Base-by-base conservation (phyloP, 1,284 basidiomycete species). In the Apiotrichum laibachii region DNA sequence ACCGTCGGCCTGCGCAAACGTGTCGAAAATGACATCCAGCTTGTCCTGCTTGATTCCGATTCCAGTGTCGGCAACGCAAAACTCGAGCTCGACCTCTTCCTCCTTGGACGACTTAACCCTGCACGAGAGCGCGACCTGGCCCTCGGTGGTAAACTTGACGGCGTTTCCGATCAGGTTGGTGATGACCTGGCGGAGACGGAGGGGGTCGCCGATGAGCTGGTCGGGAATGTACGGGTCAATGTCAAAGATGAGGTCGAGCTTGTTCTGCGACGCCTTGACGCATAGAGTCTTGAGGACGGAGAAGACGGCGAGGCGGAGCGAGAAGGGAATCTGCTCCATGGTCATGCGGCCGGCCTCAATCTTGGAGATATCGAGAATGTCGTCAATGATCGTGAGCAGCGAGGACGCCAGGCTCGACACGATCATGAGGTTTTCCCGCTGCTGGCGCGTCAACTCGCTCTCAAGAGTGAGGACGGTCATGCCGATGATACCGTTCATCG, bases 41-140 rank as follows among this genome's bases (percentile, higher is more conserved):
- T 99, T 99, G 79, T 99, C 96, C 77, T 94, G 93, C 68, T 96
- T 94, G 78, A 99, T 99, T 62, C 96, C 96, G 71, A 99, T 99
- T 65, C 96, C 96, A 1, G 94, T 97, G 76, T 99, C 96, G 54
- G 88, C 88, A 15, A 99, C 95, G 73, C 94, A 97, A 82, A 99
- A 97, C 79, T 98, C 92, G 35, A 99, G 82, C 55, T 92, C 91
- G 50, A 94, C 88, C 68, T 85, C 87, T 70, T 86, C 82, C 68
- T 89, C 85, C 66, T 89, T 86, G 68, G 88, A 77, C 5, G 86
- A 84, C 72, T 80, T 78, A 57, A 80, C 76, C 48, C 92, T 82
- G 66, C 89, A 93, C 74, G 88, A 92, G 31, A 99, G 83, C 5
- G 92, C 90, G 40, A 99, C 95, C 62, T 92, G 88, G 1, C 96